These are phyloP conservation scores for Penicillium brasilianum DNA, from an alignment of 2,329 filamentous ascomycete genomes.

Conservation along the genomic window DNA sequence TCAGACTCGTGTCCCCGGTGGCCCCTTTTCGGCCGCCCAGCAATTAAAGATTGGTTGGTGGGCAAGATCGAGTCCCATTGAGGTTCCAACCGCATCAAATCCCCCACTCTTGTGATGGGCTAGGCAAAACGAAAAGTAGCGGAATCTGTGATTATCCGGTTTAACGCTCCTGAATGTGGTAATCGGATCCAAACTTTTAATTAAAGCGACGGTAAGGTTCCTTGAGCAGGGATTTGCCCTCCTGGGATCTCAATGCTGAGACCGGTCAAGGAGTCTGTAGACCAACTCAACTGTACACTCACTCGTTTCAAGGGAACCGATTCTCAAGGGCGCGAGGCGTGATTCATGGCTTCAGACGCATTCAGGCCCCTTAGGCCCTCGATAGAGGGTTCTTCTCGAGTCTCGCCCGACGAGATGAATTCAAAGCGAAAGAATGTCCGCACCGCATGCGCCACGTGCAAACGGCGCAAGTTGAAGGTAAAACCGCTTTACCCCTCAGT, in stretches of 20 bases:
- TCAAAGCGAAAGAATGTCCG: background rate
- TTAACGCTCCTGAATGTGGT: background rate
- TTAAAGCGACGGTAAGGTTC: background rate
- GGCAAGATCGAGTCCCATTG: background rate
- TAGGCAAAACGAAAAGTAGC: background rate
- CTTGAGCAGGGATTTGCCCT: background rate
- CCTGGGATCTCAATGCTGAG: no score
- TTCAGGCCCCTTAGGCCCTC: background rate
- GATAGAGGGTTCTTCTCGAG: background rate
- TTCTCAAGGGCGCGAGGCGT: background rate
- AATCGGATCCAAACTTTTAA: background rate
- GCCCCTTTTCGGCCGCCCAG: background rate
- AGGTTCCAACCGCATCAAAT: background rate
- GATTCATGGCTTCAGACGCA: background rate
- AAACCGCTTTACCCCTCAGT: background rate
- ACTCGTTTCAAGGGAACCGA: background rate
- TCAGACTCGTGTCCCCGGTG: background rate
- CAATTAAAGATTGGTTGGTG: background rate
- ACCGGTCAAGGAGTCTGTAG: no score
- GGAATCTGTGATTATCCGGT: background rate
- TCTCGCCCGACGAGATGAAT: background rate
- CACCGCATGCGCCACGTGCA: background rate
- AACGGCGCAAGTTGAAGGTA: constrained; percentile 3
- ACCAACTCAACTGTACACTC: background rate
- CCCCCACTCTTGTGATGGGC: background rate